Percentiles rank a stretch among this genome's conserved stretches.
Evolutionary conservation across 1,284 basidiomycete genomes (phyloP).

Genomic region (Xerocomus amazonicus): DNA sequence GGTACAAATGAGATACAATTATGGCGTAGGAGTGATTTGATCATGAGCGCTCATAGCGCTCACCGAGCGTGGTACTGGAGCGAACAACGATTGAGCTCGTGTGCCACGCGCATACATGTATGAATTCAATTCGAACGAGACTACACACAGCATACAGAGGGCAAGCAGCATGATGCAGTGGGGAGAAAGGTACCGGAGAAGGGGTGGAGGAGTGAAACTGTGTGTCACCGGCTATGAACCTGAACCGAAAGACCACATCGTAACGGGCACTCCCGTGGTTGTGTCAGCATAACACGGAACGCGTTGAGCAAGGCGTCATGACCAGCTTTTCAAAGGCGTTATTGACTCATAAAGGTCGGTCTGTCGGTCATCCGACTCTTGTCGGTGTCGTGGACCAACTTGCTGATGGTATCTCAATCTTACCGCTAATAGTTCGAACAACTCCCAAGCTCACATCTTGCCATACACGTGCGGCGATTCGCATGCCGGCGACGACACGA

Average conservation of each 20-base stretch:
- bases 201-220: not conserved
- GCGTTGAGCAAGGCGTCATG: not conserved
- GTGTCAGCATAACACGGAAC: not conserved
- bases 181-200: too few relatives aligned
- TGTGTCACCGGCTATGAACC: slow-evolving; percentile 1
- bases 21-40: too few relatives aligned
- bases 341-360: not conserved
- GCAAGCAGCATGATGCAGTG: too few relatives aligned
- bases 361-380: not conserved
- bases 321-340: not conserved
- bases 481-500: slow-evolving; percentile 2
- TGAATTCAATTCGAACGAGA: too few relatives aligned
- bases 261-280: not conserved
- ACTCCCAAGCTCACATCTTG: not conserved
- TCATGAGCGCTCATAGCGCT: too few relatives aligned
- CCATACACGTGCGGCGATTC: slow-evolving; percentile 16
- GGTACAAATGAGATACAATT: too few relatives aligned
- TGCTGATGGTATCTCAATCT: not conserved
- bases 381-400: not conserved
- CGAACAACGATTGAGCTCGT: too few relatives aligned
- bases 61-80: too few relatives aligned
- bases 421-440: not conserved
- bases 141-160: too few relatives aligned
- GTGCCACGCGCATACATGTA: too few relatives aligned
- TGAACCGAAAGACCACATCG: not conserved